A percentile compares a stretch with the other conserved stretches of the same genome.
phyloP scores from a whole-genome alignment of 208 protist genomes.

The Balamuthia mandrillaris region DNA sequence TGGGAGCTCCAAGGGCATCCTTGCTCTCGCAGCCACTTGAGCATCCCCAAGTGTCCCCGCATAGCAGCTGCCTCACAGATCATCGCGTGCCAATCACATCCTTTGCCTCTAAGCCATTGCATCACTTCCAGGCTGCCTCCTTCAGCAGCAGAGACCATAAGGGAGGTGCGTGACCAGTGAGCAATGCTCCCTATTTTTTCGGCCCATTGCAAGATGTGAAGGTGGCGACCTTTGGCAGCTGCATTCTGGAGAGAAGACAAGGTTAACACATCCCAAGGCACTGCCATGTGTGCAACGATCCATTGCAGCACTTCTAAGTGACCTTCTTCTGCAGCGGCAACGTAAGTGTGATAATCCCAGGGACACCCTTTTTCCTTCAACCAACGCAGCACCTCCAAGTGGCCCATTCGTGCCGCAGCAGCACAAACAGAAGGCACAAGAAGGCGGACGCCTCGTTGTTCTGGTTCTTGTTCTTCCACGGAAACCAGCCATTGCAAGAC shows the following conservation, averaged over 20 bases:
- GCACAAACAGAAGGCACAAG: too few species aligned
- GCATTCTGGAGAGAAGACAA: too few species aligned
- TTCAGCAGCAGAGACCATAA: background rate
- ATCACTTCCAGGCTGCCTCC: background rate
- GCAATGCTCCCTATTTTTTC: background rate
- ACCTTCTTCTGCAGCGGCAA: background rate
- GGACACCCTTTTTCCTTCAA: background rate
- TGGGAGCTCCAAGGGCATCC: too few species aligned
- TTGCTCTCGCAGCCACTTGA: background rate
- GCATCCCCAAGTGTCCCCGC: background rate
- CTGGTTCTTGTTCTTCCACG: too few species aligned
- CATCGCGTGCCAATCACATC: background rate
- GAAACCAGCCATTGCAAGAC: too few species aligned
- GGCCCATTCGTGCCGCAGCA: background rate
- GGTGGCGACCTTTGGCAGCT: background rate
- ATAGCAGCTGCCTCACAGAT: background rate
- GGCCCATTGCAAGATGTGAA: background rate
- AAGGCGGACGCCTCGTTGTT: too few species aligned
- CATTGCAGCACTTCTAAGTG: conserved; percentile 6
- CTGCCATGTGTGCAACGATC: background rate
- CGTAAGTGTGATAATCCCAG: background rate
- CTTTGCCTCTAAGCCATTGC: background rate
- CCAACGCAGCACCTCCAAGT: background rate
- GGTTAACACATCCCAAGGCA: background rate
- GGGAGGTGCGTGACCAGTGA: background rate